phyloP scores from a whole-genome alignment of 306 rosid genomes.

The Mimosa pudica region DNA sequence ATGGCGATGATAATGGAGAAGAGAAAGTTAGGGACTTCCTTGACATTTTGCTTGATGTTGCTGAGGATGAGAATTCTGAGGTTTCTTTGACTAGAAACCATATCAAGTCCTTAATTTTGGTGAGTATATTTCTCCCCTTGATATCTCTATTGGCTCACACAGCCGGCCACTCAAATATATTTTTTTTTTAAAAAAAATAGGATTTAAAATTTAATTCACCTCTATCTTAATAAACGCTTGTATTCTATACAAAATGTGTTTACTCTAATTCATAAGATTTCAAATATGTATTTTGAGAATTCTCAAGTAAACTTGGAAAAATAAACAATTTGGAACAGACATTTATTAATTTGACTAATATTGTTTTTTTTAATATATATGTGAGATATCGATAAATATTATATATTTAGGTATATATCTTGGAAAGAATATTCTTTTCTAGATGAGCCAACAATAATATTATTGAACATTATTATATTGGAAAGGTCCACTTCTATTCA shows the following conservation, averaged over 20 bases:
- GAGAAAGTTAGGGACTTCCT: constrained; percentile 45
- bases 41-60: constrained; percentile 48
- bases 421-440: no score
- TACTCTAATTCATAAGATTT: background rate
- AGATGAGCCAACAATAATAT: background rate
- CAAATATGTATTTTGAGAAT: background rate
- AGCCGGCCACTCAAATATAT: background rate
- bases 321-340: background rate
- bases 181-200: background rate
- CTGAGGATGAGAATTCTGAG: constrained; percentile 30
- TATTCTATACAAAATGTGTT: background rate
- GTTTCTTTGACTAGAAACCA: constrained; percentile 42
- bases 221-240: background rate
- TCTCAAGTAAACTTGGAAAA: background rate
- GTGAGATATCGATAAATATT: background rate
- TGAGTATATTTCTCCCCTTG: background rate
- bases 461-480: no score
- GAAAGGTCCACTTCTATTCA: background rate
- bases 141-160: background rate
- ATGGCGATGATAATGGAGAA: background rate
- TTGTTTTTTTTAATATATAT: background rate
- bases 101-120: constrained; percentile 49
- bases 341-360: background rate
- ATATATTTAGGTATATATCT: background rate
- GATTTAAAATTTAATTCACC: background rate